phyloP scores from a whole-genome alignment of 306 rosid species.

The Herpetospermum pedunculosum region DNA sequence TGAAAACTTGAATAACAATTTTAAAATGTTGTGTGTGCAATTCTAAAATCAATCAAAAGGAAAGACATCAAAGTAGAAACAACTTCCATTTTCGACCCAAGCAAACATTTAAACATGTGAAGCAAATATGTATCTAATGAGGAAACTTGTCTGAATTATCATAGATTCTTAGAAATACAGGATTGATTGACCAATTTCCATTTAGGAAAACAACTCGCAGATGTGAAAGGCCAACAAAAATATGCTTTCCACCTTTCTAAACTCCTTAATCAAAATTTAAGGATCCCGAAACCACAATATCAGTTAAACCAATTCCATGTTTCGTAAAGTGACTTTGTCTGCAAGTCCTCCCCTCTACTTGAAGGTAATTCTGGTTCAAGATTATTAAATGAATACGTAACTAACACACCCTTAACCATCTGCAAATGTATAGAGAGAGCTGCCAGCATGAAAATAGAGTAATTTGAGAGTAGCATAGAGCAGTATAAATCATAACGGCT shows the following conservation, averaged over 20 bases:
- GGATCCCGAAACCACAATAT: neutral
- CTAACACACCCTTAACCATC: neutral
- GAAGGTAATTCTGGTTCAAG: conserved; percentile 79
- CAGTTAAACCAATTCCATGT: neutral
- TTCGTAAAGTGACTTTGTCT: neutral
- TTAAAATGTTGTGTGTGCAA: too few species aligned
- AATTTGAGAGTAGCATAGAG: neutral
- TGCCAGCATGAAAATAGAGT: too few species aligned
- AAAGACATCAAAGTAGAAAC: neutral
- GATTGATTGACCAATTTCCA: neutral
- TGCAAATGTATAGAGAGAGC: neutral
- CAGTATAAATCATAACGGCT: neutral
- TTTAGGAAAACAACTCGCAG: neutral
- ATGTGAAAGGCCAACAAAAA: neutral
- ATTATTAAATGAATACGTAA: conserved; percentile 16
- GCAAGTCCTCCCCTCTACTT: conserved; percentile 70
- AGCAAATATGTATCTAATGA: neutral
- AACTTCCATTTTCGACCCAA: neutral
- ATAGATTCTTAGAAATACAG: neutral
- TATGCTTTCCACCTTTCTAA: neutral
- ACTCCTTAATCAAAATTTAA: neutral
- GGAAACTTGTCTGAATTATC: neutral
- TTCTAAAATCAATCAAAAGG: too few species aligned
- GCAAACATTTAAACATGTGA: neutral
- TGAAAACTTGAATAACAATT: too few species aligned